Percentiles rank a stretch among this genome's conserved stretches.
Evolutionary conservation across 257 asterid genomes (phyloP).

Genomic region (Coffea eugenioides): DNA sequence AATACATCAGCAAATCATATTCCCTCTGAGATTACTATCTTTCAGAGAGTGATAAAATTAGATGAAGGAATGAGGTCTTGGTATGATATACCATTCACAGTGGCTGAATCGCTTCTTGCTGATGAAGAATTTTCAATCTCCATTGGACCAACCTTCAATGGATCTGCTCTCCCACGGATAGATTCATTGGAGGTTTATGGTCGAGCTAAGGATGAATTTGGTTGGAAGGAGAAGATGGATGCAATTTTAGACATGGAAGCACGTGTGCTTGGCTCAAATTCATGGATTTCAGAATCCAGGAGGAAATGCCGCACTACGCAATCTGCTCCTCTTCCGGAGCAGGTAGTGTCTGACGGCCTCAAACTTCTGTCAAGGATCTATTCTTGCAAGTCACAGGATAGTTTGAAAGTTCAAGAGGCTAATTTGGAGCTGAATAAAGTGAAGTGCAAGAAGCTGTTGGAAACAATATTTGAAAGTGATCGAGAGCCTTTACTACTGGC

Average conservation of each 20-base stretch:
- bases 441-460: constrained; percentile 75
- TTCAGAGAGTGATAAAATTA: constrained; percentile 82
- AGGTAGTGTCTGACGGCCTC: constrained; percentile 93
- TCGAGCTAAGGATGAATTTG: constrained; percentile 96
- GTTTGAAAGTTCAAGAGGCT: constrained; percentile 59
- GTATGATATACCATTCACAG: constrained; percentile 97
- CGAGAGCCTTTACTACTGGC: constrained; percentile 83
- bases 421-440: constrained; percentile 54
- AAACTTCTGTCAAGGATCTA: constrained; percentile 79
- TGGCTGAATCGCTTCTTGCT: constrained; percentile 96
- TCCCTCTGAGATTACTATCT: constrained; percentile 81
- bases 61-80: constrained; percentile 99
- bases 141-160: constrained; percentile 82
- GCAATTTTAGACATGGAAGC: constrained; percentile 95
- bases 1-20: constrained; percentile 84
- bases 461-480: constrained; percentile 83
- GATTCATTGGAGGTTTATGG: constrained; percentile 97
- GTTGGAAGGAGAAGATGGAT: constrained; percentile 99
- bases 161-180: constrained; percentile 83
- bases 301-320: constrained; percentile 64
- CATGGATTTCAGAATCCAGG: constrained; percentile 62
- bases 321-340: constrained; percentile 84
- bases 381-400: constrained; percentile 55
- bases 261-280: constrained; percentile 66
- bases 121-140: constrained; percentile 84